These are phyloP conservation scores for Ganoderma lingzhi DNA, from an alignment of 1,284 basidiomycete genomes.

Conservation along the genomic window DNA sequence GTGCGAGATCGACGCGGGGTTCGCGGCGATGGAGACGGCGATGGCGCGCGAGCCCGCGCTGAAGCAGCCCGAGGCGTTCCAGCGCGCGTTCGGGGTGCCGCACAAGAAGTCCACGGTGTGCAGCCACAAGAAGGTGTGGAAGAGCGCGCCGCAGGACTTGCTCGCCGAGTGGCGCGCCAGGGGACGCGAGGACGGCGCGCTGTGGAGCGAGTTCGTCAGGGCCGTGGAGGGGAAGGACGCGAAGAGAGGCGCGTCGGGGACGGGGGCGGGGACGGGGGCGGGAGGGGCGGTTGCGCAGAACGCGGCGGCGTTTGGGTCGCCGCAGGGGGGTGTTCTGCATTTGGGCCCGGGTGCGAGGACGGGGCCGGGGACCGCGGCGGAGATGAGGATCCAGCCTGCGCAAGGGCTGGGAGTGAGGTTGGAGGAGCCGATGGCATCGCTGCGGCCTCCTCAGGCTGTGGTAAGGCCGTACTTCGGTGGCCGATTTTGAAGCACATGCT, in stretches of 20 bases:
- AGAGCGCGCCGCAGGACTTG: slow-evolving; percentile 52
- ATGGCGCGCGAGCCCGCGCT: slow-evolving; percentile 49
- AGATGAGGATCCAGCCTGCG: slow-evolving; percentile 4
- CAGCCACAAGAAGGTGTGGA: slow-evolving; percentile 69
- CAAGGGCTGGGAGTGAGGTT: neutral
- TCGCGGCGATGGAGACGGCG: slow-evolving; percentile 61
- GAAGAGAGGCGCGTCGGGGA: slow-evolving; percentile 16
- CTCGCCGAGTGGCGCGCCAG: slow-evolving; percentile 58
- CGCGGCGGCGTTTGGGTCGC: slow-evolving; percentile 16
- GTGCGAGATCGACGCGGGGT: slow-evolving; percentile 63
- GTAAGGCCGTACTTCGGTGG: slow-evolving; percentile 16
- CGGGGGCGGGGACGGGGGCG: slow-evolving; percentile 4
- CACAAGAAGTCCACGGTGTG: slow-evolving; percentile 78
- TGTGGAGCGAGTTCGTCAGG: slow-evolving; percentile 73
- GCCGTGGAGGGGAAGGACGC: slow-evolving; percentile 44
- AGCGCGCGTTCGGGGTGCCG: slow-evolving; percentile 68
- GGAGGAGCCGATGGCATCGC: slow-evolving; percentile 39
- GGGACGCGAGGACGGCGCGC: slow-evolving; percentile 61
- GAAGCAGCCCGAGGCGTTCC: slow-evolving; percentile 68
- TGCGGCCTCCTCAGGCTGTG: slow-evolving; percentile 29
- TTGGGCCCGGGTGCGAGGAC: neutral
- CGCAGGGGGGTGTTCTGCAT: slow-evolving; percentile 19
- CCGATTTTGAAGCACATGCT: neutral
- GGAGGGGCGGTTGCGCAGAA: slow-evolving; percentile 15
- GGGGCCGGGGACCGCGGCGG: neutral